Evolutionary conservation across 2,329 filamentous ascomycete species (phyloP).

Genomic region (Paecilomyces niveus): DNA sequence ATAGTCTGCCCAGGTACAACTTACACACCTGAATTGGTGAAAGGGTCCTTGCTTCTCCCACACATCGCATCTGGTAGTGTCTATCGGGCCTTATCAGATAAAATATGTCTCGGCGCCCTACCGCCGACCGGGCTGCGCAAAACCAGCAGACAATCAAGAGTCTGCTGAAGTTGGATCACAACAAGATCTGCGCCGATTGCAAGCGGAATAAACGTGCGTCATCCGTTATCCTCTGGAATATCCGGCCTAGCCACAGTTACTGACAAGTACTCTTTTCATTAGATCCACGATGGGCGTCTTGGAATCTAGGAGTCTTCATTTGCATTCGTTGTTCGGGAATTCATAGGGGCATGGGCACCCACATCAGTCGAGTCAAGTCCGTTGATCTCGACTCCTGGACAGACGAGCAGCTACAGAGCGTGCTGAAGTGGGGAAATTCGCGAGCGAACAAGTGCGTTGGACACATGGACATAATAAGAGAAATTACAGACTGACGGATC

Average conservation of each 20-base stretch:
- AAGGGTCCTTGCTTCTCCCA: not conserved
- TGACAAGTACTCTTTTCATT: conserved; percentile 7
- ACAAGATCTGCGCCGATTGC: conserved; percentile 97
- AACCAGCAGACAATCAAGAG: conserved; percentile 93
- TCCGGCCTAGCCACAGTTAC: not conserved
- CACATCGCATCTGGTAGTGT: not conserved
- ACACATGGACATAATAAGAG: not conserved
- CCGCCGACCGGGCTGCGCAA: conserved; percentile 80
- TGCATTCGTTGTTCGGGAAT: conserved; percentile 99
- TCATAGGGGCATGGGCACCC: conserved; percentile 96
- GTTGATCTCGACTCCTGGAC: conserved; percentile 98
- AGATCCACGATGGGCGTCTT: conserved; percentile 98
- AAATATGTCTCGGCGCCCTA: conserved; percentile 46
- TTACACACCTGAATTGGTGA: conserved; percentile 7
- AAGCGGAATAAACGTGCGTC: conserved; percentile 92
- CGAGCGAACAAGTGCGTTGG: conserved; percentile 77
- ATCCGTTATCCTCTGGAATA: conserved; percentile 5
- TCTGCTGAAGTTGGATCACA: conserved; percentile 85
- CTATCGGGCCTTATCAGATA: not conserved
- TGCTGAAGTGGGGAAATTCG: conserved; percentile 91
- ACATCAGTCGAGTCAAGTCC: conserved; percentile 96
- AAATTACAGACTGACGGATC: conserved; percentile 7
- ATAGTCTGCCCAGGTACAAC: conserved; percentile 20
- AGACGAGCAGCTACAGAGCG: conserved; percentile 91
- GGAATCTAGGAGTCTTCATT: conserved; percentile 95